Evolutionary conservation across 805 yeast genomes (phyloP), one percentile per base, ranked within the genome.

Genomic region (Yamadazyma philogaea): DNA sequence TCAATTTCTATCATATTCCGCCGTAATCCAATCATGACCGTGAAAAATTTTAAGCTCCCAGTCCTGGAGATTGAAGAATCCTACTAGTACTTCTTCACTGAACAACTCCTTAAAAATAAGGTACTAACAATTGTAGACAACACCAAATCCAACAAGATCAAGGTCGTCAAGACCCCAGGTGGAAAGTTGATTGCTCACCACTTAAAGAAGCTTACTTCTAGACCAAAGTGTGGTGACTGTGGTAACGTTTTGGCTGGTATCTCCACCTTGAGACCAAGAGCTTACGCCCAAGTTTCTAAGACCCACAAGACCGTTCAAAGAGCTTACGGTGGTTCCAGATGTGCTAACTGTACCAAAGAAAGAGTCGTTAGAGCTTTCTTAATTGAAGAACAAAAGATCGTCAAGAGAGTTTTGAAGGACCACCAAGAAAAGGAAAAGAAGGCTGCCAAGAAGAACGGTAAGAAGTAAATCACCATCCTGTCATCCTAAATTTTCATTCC

Each of bases 101-200:
- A 14, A 18, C 36, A 33, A 33, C 36, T 7, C 8, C 21, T 19
- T 2, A 21, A 20, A 33, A 18, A 11, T 18, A 3, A 7, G 40
- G 47, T 65, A 66, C 71, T 66, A 66, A 64, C 70, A 54, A 35
- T 31, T 49, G 50, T 63, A 87, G 95, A 89, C 96, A 93, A 93
- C 96, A 90, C 99, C 84, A 85, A 84, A 77, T 93, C 99, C 64
- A 93, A 93, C 96, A 87, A 86, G 82, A 91, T 93, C 82, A 91
- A 87, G 90, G 95, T 91, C 77, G 96, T 91, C 66, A 93, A 91
- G 87, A 93, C 99, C 78, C 99, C 99, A 77, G 99, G 99, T 83
- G 98, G 98, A 72, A 85, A 84, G 77, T 84, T 93, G 77, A 84
- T 89, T 72, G 96, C 96, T 70, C 96, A 90, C 77, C 99, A 93